Evolutionary conservation across 108 stramenopile genomes (phyloP).

Genomic region (Cyclostephanos tholiformis): DNA sequence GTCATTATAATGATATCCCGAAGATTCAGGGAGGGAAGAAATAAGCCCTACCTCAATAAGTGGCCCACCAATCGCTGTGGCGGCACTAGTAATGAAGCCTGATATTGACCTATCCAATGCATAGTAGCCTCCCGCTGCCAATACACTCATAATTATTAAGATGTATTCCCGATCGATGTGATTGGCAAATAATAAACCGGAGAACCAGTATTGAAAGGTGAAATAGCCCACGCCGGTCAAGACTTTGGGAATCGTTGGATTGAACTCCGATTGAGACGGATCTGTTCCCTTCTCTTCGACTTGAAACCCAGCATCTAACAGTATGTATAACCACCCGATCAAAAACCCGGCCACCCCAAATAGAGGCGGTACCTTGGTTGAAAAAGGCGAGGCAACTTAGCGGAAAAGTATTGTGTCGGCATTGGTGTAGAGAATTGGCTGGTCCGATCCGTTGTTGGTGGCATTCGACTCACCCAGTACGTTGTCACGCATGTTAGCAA

Average conservation of each 20-base stretch:
- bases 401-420: too few species aligned
- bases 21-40: slow-evolving; percentile 36
- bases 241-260: slow-evolving; percentile 54
- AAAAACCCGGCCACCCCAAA: slow-evolving; percentile 86
- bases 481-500: slow-evolving; percentile 64
- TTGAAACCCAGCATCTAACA: slow-evolving; percentile 52
- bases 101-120: slow-evolving; percentile 66
- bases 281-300: slow-evolving; percentile 2
- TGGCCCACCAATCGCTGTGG: slow-evolving; percentile 84
- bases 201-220: slow-evolving; percentile 89
- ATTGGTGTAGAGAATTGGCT: too few species aligned
- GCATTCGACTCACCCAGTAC: slow-evolving; percentile 60
- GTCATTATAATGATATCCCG: slow-evolving; percentile 83
- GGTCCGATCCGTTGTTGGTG: too few species aligned
- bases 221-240: slow-evolving; percentile 79
- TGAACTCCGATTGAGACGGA: slow-evolving; percentile 16
- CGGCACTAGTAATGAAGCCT: slow-evolving; percentile 67
- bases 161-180: slow-evolving; percentile 61
- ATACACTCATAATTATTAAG: slow-evolving; percentile 66
- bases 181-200: slow-evolving; percentile 57
- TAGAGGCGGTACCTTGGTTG: slow-evolving; percentile 53
- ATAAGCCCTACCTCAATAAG: slow-evolving; percentile 78
- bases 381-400: too few species aligned
- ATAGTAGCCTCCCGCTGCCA: slow-evolving; percentile 67
- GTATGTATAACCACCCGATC: slow-evolving; percentile 85